Evolutionary conservation across 2,329 filamentous ascomycete genomes (phyloP).

Genomic region (Neophaeococcomyces mojaviensis): DNA sequence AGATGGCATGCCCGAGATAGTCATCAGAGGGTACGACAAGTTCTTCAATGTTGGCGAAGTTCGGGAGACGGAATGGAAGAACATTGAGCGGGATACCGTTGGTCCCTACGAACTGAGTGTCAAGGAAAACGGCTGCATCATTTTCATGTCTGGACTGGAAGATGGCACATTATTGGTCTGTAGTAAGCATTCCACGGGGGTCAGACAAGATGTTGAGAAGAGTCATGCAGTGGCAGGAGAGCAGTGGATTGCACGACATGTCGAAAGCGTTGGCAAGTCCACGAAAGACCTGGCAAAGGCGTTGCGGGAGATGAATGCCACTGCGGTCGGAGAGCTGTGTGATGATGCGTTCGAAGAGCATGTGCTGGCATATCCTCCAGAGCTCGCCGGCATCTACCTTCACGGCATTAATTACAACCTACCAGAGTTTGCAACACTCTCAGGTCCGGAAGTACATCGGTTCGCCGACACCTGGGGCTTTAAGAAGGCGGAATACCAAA

Average conservation of each 20-base stretch:
- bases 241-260: slow-evolving; percentile 70
- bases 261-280: slow-evolving; percentile 68
- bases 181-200: slow-evolving; percentile 94
- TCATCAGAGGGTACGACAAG: slow-evolving; percentile 89
- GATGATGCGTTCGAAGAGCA: slow-evolving; percentile 97
- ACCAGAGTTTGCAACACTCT: slow-evolving; percentile 83
- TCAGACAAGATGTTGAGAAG: slow-evolving; percentile 59
- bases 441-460: slow-evolving; percentile 70
- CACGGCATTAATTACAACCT: slow-evolving; percentile 94
- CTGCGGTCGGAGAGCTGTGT: slow-evolving; percentile 90
- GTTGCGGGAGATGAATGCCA: slow-evolving; percentile 74
- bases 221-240: slow-evolving; percentile 85
- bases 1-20: slow-evolving; percentile 66
- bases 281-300: slow-evolving; percentile 69
- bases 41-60: slow-evolving; percentile 95
- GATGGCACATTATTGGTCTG: slow-evolving; percentile 89
- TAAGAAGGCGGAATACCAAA: slow-evolving; percentile 72
- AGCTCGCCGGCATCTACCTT: slow-evolving; percentile 82
- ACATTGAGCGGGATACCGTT: slow-evolving; percentile 65
- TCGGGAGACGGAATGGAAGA: slow-evolving; percentile 69
- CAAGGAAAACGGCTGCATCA: slow-evolving; percentile 99
- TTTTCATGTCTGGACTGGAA: slow-evolving; percentile 87
- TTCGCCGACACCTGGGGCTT: slow-evolving; percentile 95
- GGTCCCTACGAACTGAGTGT: slow-evolving; percentile 92
- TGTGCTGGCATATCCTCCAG: slow-evolving; percentile 77